Conservation (phyloP, 805 yeast species). For the Lipomyces oligophaga region DNA sequence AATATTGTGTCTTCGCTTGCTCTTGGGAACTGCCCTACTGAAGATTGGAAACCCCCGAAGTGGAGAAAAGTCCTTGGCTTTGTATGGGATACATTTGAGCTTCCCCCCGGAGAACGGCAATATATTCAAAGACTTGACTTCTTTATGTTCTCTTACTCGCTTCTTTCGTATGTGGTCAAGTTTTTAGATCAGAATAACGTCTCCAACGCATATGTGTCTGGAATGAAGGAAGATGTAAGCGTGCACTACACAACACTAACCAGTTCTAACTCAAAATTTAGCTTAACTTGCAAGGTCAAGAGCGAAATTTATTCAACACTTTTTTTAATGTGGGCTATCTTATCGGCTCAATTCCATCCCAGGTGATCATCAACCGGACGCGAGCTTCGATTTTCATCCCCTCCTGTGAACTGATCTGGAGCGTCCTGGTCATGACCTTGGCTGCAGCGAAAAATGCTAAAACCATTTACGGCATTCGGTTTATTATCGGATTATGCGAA, state of each 20-base stretch:
- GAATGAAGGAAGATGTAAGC: constrained; percentile 54
- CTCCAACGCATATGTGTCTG: constrained; percentile 61
- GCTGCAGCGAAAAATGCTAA: constrained; percentile 48
- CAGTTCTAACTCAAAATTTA: constrained; percentile 42
- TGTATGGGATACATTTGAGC: constrained; percentile 4
- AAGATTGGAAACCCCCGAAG: constrained; percentile 7
- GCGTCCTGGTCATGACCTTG: constrained; percentile 58
- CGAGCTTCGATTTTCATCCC: constrained; percentile 56
- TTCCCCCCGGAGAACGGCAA: constrained; percentile 43
- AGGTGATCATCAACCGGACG: constrained; percentile 52
- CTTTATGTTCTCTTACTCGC: not conserved
- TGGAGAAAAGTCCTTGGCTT: constrained; percentile 3
- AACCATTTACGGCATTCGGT: constrained; percentile 58
- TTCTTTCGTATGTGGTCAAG: constrained; percentile 62
- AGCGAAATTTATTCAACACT: constrained; percentile 54
- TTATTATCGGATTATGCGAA: constrained; percentile 66
- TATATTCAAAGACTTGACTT: constrained; percentile 43
- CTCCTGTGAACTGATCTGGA: constrained; percentile 61
- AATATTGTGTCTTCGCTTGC: no score
- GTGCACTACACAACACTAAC: constrained; percentile 58
- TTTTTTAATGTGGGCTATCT: constrained; percentile 57
- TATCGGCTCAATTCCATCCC: constrained; percentile 60
- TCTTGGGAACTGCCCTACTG: no score
- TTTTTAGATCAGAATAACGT: constrained; percentile 58
- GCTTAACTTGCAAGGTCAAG: constrained; percentile 57